phyloP scores from a whole-genome alignment of 257 asterid species.

The Dorcoceras hygrometricum region DNA sequence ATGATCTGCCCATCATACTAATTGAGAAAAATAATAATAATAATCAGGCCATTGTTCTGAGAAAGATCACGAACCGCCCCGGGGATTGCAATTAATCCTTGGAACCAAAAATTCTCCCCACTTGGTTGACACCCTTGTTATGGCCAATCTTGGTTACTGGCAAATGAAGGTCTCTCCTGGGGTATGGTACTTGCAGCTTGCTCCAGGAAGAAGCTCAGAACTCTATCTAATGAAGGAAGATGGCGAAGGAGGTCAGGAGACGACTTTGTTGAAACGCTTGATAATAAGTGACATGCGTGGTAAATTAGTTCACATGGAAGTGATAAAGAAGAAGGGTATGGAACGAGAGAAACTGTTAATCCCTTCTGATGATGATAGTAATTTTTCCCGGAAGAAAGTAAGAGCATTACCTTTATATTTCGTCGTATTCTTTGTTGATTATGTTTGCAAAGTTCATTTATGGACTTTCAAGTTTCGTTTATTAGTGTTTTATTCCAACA shows the following conservation, averaged over 20 bases:
- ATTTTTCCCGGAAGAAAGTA: conserved; percentile 41
- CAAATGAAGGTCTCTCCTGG: conserved; percentile 98
- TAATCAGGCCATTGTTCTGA: conserved; percentile 93
- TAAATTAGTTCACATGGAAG: conserved; percentile 85
- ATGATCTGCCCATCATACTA: conserved; percentile 27
- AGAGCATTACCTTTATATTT: conserved; percentile 25
- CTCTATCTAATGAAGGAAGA: conserved; percentile 78
- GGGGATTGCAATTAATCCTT: conserved; percentile 95
- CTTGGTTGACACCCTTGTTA: conserved; percentile 93
- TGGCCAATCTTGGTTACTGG: conserved; percentile 99
- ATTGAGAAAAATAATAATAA: conserved; percentile 16
- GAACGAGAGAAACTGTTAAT: conserved; percentile 74
- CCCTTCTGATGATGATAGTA: conserved; percentile 59
- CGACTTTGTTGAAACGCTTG: conserved; percentile 62
- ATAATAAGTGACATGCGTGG: conserved; percentile 84
- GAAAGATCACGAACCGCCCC: conserved; percentile 95
- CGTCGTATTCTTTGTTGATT: neutral
- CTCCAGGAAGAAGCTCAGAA: conserved; percentile 96
- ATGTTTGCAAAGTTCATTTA: conserved; percentile 12
- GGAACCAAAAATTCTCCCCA: conserved; percentile 86
- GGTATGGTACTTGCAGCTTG: conserved; percentile 95
- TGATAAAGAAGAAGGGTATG: conserved; percentile 83
- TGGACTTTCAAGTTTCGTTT: conserved; percentile 9
- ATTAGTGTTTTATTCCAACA: conserved; percentile 22
- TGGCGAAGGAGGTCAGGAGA: conserved; percentile 49